These are phyloP conservation scores for Pythium periplocum DNA, from an alignment of 352 stramenopile genomes.

Conservation along the genomic window DNA sequence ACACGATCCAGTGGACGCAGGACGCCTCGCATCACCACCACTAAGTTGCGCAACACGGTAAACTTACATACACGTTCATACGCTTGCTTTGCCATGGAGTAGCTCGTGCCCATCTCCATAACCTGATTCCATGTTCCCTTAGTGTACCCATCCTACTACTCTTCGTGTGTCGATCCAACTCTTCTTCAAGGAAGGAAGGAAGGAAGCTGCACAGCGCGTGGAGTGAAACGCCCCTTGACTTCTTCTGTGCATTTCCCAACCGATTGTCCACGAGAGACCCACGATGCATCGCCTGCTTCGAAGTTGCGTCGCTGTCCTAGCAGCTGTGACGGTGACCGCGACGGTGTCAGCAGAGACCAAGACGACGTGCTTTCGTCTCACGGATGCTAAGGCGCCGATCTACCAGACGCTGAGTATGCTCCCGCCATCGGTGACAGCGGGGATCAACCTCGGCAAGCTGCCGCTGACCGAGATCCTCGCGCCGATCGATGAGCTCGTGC, in stretches of 20 bases:
- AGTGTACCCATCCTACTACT: too few species aligned
- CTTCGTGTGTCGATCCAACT: too few species aligned
- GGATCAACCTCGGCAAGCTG: slow-evolving; percentile 18
- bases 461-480: slow-evolving; percentile 24
- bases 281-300: too few species aligned
- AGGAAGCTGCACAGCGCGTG: too few species aligned
- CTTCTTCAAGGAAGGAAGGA: too few species aligned
- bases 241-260: too few species aligned
- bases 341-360: neutral
- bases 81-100: neutral
- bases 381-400: slow-evolving; percentile 15
- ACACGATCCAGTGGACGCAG: slow-evolving; percentile 99
- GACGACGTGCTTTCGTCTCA: slow-evolving; percentile 13
- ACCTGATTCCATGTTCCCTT: neutral
- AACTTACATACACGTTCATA: neutral
- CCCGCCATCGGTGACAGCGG: slow-evolving; percentile 14
- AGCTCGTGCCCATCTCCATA: neutral
- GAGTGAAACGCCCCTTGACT: too few species aligned
- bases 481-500: slow-evolving; percentile 24
- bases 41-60: slow-evolving; percentile 2
- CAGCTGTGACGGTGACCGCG: neutral
- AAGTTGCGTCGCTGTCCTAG: neutral
- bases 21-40: slow-evolving; percentile 83
- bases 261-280: too few species aligned
- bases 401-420: slow-evolving; percentile 17